Conservation (phyloP, 78 protist genomes). For the Polysphondylium violaceum region DNA sequence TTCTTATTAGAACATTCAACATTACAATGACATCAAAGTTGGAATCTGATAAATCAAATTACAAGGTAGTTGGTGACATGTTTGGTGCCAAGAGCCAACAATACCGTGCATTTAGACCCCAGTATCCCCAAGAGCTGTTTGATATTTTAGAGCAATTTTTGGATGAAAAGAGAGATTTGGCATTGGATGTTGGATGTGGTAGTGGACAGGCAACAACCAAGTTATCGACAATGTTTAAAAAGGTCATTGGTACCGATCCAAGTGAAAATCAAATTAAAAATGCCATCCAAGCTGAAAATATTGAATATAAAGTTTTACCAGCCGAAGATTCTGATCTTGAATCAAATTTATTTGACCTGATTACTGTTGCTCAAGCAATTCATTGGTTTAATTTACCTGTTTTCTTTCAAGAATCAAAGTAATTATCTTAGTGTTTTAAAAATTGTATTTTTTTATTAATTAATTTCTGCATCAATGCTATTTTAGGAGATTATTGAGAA, state of each 20-base stretch:
- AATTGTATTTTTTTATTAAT: too few species aligned
- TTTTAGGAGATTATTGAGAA: constrained; percentile 20
- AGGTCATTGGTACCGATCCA: constrained; percentile 59
- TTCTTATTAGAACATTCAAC: too few species aligned
- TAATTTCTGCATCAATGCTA: too few species aligned
- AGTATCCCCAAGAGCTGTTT: constrained; percentile 36
- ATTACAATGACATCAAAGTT: too few species aligned
- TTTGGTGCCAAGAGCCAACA: constrained; percentile 10
- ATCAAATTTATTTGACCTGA: constrained; percentile 8
- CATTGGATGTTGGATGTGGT: constrained; percentile 62
- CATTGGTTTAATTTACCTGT: constrained; percentile 48
- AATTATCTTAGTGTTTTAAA: background rate
- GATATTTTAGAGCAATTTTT: constrained; percentile 16
- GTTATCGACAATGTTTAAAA: constrained; percentile 15
- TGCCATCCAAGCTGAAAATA: constrained; percentile 3
- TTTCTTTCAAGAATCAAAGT: constrained; percentile 21
- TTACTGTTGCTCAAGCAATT: constrained; percentile 57
- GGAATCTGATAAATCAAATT: too few species aligned
- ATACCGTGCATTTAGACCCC: constrained; percentile 41
- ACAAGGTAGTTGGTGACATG: constrained; percentile 19
- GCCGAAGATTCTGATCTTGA: constrained; percentile 42
- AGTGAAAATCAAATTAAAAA: constrained; percentile 19
- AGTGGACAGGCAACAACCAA: constrained; percentile 58
- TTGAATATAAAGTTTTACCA: constrained; percentile 38
- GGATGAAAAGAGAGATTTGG: constrained; percentile 8